phyloP scores from a whole-genome alignment of 2,329 filamentous ascomycete species.

The Colletotrichum neosansevieriae region DNA sequence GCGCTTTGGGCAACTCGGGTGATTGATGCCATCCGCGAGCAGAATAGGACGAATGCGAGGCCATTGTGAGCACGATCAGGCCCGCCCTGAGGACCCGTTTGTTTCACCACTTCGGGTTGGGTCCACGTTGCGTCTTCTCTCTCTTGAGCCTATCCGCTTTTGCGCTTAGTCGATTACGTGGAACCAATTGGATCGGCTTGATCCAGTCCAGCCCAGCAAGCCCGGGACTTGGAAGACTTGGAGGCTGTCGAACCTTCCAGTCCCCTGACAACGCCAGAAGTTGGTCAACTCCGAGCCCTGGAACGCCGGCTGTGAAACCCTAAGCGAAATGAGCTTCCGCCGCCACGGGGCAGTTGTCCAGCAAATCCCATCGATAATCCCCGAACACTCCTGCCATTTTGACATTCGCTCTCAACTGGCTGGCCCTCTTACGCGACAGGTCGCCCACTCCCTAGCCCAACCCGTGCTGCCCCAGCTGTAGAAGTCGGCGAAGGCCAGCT shows the following conservation, averaged over 20 bases:
- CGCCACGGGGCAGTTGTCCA: constrained; percentile 34
- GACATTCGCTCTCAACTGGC: neutral
- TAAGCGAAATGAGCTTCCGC: constrained; percentile 42
- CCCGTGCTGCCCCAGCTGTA: neutral
- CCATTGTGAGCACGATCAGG: constrained; percentile 13
- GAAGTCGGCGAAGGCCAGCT: constrained; percentile 21
- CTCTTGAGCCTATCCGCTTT: constrained; percentile 25
- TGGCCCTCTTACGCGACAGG: constrained; percentile 16
- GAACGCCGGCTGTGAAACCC: constrained; percentile 36
- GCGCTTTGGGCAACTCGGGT: constrained; percentile 26
- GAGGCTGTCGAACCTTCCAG: constrained; percentile 8
- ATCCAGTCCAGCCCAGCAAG: constrained; percentile 25
- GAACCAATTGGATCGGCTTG: constrained; percentile 32
- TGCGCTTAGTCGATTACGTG: constrained; percentile 35
- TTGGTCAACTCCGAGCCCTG: constrained; percentile 11
- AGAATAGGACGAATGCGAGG: constrained; percentile 15
- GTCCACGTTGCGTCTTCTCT: constrained; percentile 14
- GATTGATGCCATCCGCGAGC: constrained; percentile 24
- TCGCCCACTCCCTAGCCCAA: constrained; percentile 16
- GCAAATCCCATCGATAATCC: constrained; percentile 31
- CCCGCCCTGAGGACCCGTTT: constrained; percentile 26
- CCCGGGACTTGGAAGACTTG: constrained; percentile 16
- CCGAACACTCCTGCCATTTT: constrained; percentile 25
- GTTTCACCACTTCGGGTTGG: constrained; percentile 37
- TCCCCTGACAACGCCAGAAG: constrained; percentile 25